Conservation (phyloP, 345 rosid genomes). For the Eucalyptus sp. region DNA sequence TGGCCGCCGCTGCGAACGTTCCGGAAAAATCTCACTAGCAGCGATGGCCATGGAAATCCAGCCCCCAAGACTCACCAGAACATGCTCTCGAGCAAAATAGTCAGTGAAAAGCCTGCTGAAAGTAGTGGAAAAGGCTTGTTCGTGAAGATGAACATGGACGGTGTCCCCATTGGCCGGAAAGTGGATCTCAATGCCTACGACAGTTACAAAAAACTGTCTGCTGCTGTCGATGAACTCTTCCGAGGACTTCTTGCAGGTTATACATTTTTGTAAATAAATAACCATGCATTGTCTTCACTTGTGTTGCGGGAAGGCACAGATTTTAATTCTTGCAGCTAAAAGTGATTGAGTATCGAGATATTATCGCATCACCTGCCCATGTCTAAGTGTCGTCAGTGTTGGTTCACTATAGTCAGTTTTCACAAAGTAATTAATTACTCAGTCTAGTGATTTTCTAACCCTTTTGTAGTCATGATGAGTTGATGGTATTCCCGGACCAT, state of each 20-base stretch:
- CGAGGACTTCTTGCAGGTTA: constrained; percentile 90
- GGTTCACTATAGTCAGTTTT: not conserved
- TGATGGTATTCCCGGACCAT: not conserved
- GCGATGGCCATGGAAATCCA: constrained; percentile 45
- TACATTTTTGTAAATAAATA: not conserved
- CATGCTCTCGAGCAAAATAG: constrained; percentile 20
- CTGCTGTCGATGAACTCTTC: constrained; percentile 84
- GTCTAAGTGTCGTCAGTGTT: not conserved
- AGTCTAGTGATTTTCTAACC: not conserved
- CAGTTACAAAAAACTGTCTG: constrained; percentile 72
- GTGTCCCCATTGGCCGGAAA: constrained; percentile 95
- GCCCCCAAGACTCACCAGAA: constrained; percentile 25
- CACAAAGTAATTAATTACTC: not conserved
- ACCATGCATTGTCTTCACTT: not conserved
- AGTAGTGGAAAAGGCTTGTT: constrained; percentile 38
- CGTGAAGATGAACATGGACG: constrained; percentile 96
- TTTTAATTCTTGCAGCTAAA: not conserved
- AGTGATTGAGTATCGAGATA: not conserved
- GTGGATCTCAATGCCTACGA: constrained; percentile 74
- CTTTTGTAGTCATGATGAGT: not conserved
- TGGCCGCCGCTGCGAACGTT: constrained; percentile 97
- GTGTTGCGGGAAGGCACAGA: not conserved
- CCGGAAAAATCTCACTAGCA: constrained; percentile 65
- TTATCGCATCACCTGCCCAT: not conserved
- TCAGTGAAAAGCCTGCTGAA: constrained; percentile 16